A percentile compares a stretch with the other conserved stretches of the same genome.
Evolutionary conservation across 352 stramenopile species (phyloP).

Genomic region (Vaucheria bursata): DNA sequence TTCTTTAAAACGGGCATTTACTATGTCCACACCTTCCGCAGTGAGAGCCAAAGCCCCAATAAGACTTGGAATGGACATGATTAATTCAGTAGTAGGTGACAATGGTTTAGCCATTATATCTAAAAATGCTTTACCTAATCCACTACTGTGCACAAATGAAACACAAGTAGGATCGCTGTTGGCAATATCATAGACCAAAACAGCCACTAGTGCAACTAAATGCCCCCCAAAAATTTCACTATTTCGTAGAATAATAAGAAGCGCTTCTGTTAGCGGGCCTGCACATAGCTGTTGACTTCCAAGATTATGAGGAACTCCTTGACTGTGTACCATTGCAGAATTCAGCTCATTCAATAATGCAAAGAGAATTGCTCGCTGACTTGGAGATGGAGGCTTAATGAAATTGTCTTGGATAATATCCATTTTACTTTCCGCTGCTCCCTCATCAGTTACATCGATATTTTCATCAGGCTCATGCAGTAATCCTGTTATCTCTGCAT

Average conservation of each 20-base stretch:
- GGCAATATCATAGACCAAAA: slow-evolving; percentile 88
- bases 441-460: neutral
- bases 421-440: neutral
- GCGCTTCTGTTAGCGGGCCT: slow-evolving; percentile 69
- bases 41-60: slow-evolving; percentile 83
- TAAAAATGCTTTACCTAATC: slow-evolving; percentile 82
- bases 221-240: slow-evolving; percentile 78
- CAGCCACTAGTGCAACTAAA: slow-evolving; percentile 77
- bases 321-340: slow-evolving; percentile 13
- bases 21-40: slow-evolving; percentile 72
- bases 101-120: slow-evolving; percentile 73
- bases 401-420: neutral
- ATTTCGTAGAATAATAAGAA: slow-evolving; percentile 77
- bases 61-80: slow-evolving; percentile 85
- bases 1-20: slow-evolving; percentile 65
- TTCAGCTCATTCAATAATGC: slow-evolving; percentile 19
- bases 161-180: slow-evolving; percentile 90
- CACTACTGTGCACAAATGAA: slow-evolving; percentile 63
- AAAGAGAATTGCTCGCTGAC: slow-evolving; percentile 20
- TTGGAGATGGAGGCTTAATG: slow-evolving; percentile 14
- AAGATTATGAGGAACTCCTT: slow-evolving; percentile 16
- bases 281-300: slow-evolving; percentile 55
- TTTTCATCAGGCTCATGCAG: neutral
- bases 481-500: neutral
- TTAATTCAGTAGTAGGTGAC: slow-evolving; percentile 72